Percentiles rank a stretch among this genome's conserved stretches.
Conservation (phyloP, 257 asterid species). For the Solanum rostratum region DNA sequence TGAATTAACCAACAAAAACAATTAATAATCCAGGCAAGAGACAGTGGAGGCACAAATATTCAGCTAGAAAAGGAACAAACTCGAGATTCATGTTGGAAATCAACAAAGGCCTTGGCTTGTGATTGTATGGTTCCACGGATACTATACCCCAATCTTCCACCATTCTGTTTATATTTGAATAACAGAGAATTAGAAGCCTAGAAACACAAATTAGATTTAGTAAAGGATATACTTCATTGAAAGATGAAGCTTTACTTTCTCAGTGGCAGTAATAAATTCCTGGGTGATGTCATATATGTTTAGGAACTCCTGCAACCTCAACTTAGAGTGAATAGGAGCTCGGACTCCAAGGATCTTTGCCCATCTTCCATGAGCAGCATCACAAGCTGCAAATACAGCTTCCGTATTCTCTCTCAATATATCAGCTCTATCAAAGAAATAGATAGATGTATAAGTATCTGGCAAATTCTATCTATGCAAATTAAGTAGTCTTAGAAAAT, state of each 20-base stretch:
- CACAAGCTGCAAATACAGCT: constrained; percentile 97
- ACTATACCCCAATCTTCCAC: constrained; percentile 99
- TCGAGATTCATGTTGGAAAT: constrained; percentile 91
- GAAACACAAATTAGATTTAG: neutral
- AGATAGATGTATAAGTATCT: neutral
- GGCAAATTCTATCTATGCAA: neutral
- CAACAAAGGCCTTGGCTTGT: constrained; percentile 91
- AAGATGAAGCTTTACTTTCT: constrained; percentile 42
- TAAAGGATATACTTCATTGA: neutral
- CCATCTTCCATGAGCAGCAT: constrained; percentile 99
- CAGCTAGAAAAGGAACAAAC: constrained; percentile 36
- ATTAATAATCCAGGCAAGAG: constrained; percentile 6
- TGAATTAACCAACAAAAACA: constrained; percentile 25
- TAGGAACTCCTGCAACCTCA: constrained; percentile 81
- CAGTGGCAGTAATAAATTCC: constrained; percentile 86
- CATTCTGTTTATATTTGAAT: constrained; percentile 64
- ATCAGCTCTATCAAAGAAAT: constrained; percentile 60
- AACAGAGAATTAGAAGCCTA: constrained; percentile 23
- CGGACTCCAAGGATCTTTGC: constrained; percentile 98
- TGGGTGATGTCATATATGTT: constrained; percentile 75
- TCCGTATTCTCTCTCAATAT: constrained; percentile 92
- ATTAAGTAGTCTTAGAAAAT: neutral
- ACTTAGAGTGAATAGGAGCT: constrained; percentile 75
- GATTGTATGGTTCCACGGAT: constrained; percentile 94
- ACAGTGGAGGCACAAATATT: neutral